A percentile compares a stretch with the other conserved stretches of the same genome.
These are phyloP conservation scores for Austroboletus novae-zelandiae DNA, from an alignment of 1,284 basidiomycete genomes.

Conservation along the genomic window DNA sequence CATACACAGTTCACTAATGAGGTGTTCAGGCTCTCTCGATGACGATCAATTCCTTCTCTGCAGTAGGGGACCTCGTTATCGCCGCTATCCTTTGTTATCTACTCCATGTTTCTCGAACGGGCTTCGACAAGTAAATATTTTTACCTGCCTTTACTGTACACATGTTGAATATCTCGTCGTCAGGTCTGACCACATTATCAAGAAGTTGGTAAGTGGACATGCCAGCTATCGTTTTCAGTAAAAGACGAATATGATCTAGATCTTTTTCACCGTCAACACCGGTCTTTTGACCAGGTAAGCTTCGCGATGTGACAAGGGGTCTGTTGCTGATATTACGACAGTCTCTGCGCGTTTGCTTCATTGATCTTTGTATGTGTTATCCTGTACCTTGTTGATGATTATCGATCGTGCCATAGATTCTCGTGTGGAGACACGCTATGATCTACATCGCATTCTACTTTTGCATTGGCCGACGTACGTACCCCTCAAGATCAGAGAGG, in stretches of 20 bases:
- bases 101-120: slow-evolving; percentile 53
- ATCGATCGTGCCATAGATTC: not conserved
- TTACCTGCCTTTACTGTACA: rapidly evolving
- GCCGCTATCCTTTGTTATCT: slow-evolving; percentile 49
- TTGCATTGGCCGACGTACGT: not conserved
- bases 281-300: not conserved
- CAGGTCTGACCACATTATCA: slow-evolving; percentile 51
- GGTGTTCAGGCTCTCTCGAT: slow-evolving; percentile 41
- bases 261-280: not conserved
- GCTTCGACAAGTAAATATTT: slow-evolving; percentile 47
- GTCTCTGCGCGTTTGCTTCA: not conserved
- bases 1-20: slow-evolving; percentile 3
- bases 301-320: not conserved
- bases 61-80: slow-evolving; percentile 54
- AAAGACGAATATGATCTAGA: not conserved
- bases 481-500: not conserved
- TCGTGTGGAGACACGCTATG: not conserved
- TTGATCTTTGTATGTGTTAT: not conserved
- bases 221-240: not conserved
- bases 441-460: not conserved
- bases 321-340: not conserved
- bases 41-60: slow-evolving; percentile 52
- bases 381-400: not conserved
- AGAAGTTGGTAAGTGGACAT: slow-evolving; percentile 36
- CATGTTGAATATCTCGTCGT: not conserved